These are phyloP conservation scores for Dictyostelium capitatum DNA, from an alignment of 78 protist species.

Conservation along the genomic window DNA sequence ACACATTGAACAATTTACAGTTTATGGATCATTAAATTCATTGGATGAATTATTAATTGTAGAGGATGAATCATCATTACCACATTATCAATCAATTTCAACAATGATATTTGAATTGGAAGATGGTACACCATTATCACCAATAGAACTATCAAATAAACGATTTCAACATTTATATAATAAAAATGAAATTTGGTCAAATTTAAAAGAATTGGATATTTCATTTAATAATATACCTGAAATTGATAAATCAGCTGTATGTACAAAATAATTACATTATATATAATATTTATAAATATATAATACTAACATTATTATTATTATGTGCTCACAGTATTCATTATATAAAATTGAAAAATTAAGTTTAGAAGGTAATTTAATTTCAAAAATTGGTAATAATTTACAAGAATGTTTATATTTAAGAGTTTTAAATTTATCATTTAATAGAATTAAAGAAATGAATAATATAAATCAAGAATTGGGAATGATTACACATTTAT, in stretches of 20 bases:
- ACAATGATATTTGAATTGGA: not conserved
- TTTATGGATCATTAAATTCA: slow-evolving; percentile 45
- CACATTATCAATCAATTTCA: not conserved
- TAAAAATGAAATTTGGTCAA: slow-evolving; percentile 52
- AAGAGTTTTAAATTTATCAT: slow-evolving; percentile 15
- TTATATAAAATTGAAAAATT: slow-evolving; percentile 17
- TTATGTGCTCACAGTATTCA: slow-evolving; percentile 15
- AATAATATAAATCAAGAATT: slow-evolving; percentile 19
- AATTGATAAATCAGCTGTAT: slow-evolving; percentile 59
- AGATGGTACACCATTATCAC: slow-evolving; percentile 1
- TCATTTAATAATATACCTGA: slow-evolving; percentile 56
- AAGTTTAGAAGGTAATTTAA: slow-evolving; percentile 62
- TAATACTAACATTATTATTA: not conserved
- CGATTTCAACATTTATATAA: slow-evolving; percentile 51
- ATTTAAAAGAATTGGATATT: slow-evolving; percentile 26
- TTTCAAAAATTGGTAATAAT: slow-evolving; percentile 35
- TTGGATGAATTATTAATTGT: slow-evolving; percentile 64
- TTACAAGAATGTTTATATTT: slow-evolving; percentile 57
- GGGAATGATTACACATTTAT: slow-evolving; percentile 42
- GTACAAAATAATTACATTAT: not conserved
- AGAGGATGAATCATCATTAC: slow-evolving; percentile 51
- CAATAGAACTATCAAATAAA: slow-evolving; percentile 5
- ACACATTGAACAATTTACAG: not conserved
- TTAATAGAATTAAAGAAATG: not conserved
- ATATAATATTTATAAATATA: not conserved